Evolutionary conservation across 169 alveolate genomes (phyloP), one percentile per base, ranked within the genome.

Genomic region (Plasmodium reichenowi): DNA sequence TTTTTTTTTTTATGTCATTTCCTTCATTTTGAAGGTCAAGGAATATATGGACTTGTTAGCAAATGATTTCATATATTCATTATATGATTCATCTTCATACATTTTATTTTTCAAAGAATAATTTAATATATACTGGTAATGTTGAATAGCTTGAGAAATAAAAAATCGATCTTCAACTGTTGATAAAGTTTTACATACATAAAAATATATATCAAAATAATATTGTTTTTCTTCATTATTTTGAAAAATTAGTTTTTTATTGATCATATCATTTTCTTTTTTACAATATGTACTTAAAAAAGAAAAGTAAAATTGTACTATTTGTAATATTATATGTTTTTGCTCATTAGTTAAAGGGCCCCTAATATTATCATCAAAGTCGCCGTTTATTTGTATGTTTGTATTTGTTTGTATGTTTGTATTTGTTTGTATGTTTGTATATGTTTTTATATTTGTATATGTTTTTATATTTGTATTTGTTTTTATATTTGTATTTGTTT

Each of bases 151-250:
- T 47, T 68, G 83, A 8, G 64, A 20, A 24, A 83, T 17, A 47
- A 83, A 83, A 24, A 5, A 52, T 56, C 59, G 38, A 63, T 83
- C 91, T 12, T 83, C 85, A 45, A 83, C 85, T 58, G 85, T 15
- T 60, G 91, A 68, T 48, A 83, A 26, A 32, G 91, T 83, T 83
- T 83, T 83, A 50, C 91, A 83, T 17, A 68, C 91, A 58, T 83
- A 83, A 68, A 83, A 83, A 72, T 68, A 83, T 17, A 83, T 83
- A 24, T 83, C 91, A 32, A 83, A 83, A 56, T 83, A 83, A 13
- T 78, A 67, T 62, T 83, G 68, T 83, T 83, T 83, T 83, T 83
- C 91, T 17, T 83, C 91, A 17, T 83, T 83, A 22, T 22, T 68
- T 83, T 83, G 74, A 62, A 83, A 83, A n/a, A 68, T 5, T 2